phyloP scores from a whole-genome alignment of 2,329 filamentous ascomycete genomes.

The Ilyonectria mors-panacis region DNA sequence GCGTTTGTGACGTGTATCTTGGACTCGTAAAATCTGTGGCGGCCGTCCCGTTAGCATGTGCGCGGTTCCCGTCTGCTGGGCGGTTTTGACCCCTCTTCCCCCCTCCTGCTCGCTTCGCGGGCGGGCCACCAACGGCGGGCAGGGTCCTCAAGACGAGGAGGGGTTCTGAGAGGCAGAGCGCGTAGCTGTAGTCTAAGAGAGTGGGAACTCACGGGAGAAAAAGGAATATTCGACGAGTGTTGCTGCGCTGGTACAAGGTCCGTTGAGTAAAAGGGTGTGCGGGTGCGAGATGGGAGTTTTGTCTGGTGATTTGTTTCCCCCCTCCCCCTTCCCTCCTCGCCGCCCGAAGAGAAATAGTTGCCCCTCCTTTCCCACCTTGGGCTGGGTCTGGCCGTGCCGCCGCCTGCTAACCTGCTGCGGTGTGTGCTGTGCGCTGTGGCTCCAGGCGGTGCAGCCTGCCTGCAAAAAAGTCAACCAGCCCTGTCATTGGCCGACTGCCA shows the following conservation, averaged over 20 bases:
- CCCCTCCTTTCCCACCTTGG: slow-evolving; percentile 41
- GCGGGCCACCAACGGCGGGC: slow-evolving; percentile 7
- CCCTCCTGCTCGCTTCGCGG: slow-evolving; percentile 1
- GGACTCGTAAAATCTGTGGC: slow-evolving; percentile 18
- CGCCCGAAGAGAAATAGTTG: slow-evolving; percentile 42
- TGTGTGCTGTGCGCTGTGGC: slow-evolving; percentile 2
- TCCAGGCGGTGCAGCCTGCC: slow-evolving; percentile 4
- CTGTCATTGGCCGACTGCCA: slow-evolving; percentile 41
- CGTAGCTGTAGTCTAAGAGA: background rate
- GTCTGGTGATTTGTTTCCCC: slow-evolving; percentile 48
- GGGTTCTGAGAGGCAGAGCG: background rate
- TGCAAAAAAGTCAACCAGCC: slow-evolving; percentile 33
- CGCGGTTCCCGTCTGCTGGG: slow-evolving; percentile 17
- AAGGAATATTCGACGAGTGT: slow-evolving; percentile 24
- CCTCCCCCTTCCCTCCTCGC: slow-evolving; percentile 31
- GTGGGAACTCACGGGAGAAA: slow-evolving; percentile 38
- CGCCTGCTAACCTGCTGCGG: slow-evolving; percentile 7
- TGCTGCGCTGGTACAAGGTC: slow-evolving; percentile 24
- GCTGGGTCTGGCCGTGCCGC: slow-evolving; percentile 9
- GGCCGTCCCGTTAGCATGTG: slow-evolving; percentile 15
- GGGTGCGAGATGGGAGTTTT: slow-evolving; percentile 24
- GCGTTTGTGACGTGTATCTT: slow-evolving; percentile 24
- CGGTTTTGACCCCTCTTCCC: slow-evolving; percentile 26
- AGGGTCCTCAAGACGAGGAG: slow-evolving; percentile 4
- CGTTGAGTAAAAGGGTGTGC: slow-evolving; percentile 12